Percentiles rank a stretch among this genome's conserved stretches.
These are phyloP conservation scores for Fusarium sp. DNA, from an alignment of 2,329 filamentous ascomycete species.

Conservation along the genomic window DNA sequence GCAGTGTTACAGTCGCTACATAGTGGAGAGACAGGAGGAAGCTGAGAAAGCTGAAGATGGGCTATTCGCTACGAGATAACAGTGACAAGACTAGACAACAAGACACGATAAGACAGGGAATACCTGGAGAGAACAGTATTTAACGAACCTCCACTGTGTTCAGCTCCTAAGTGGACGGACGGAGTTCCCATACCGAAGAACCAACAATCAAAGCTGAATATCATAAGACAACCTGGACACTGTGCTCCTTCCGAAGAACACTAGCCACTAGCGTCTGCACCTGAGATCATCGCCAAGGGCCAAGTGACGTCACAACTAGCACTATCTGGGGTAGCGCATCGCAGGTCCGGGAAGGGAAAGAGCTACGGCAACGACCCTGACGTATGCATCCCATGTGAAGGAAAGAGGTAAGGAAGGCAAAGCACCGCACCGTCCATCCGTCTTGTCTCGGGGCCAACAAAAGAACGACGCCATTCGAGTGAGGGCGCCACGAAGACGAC, in stretches of 20 bases:
- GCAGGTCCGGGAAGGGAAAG: conserved; percentile 22
- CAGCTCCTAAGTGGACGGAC: neutral
- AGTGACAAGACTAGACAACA: neutral
- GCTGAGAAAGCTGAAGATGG: neutral
- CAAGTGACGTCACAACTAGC: conserved; percentile 38
- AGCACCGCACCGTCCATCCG: conserved; percentile 24
- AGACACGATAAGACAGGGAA: neutral
- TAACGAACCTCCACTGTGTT: neutral
- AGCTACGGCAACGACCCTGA: conserved; percentile 35
- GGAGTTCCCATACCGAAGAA: conserved; percentile 1
- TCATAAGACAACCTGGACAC: neutral
- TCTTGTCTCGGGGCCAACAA: conserved; percentile 32
- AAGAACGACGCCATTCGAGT: conserved; percentile 30
- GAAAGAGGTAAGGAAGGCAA: conserved; percentile 21
- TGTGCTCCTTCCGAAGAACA: neutral
- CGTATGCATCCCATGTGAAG: conserved; percentile 21
- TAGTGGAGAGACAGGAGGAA: conserved; percentile 14
- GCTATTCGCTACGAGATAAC: neutral
- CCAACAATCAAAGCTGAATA: conserved; percentile 12
- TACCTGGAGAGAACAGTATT: neutral
- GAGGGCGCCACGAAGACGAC: conserved; percentile 25
- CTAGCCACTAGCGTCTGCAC: conserved; percentile 22
- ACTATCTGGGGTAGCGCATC: conserved; percentile 38
- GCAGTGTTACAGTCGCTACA: neutral
- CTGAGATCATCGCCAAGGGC: conserved; percentile 38